Percentiles rank a stretch among this genome's conserved stretches.
phyloP scores from a whole-genome alignment of 1,284 basidiomycete species.

The Chondrostereum purpureum region DNA sequence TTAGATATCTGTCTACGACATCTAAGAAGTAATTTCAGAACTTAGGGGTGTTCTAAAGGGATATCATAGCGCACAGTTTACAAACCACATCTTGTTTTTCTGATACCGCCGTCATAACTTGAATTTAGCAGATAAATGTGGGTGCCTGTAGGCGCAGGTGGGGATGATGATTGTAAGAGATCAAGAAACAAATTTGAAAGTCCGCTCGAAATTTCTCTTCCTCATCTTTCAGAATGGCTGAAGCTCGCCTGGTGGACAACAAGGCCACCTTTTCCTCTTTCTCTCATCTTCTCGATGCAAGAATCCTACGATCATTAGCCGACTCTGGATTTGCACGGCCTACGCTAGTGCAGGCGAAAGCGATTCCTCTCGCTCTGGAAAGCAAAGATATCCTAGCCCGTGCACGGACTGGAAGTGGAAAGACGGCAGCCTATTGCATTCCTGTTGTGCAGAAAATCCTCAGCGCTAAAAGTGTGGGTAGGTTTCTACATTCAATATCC shows the following conservation, averaged over 20 bases:
- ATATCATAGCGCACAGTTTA: constrained; percentile 17
- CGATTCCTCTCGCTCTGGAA: constrained; percentile 84
- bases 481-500: constrained; percentile 15
- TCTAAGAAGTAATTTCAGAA: constrained; percentile 30
- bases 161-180: constrained; percentile 9
- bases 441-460: constrained; percentile 89
- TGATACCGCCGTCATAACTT: constrained; percentile 1
- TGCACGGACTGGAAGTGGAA: constrained; percentile 93
- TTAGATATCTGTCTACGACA: constrained; percentile 69
- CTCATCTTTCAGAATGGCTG: constrained; percentile 26
- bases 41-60: not conserved
- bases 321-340: constrained; percentile 79
- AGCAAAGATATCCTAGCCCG: constrained; percentile 90
- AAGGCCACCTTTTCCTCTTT: constrained; percentile 60
- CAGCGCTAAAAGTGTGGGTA: constrained; percentile 70
- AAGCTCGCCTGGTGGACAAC: constrained; percentile 42
- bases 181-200: constrained; percentile 4
- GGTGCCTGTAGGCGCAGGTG: constrained; percentile 7
- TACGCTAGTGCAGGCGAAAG: constrained; percentile 75
- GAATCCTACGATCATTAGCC: constrained; percentile 73
- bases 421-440: constrained; percentile 94
- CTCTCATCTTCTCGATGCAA: constrained; percentile 67
- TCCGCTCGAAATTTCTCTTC: constrained; percentile 9
- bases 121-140: constrained; percentile 14
- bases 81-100: constrained; percentile 11